Base-by-base conservation (phyloP, 495 filamentous ascomycete genomes). In the Cercophora newfieldiana region DNA sequence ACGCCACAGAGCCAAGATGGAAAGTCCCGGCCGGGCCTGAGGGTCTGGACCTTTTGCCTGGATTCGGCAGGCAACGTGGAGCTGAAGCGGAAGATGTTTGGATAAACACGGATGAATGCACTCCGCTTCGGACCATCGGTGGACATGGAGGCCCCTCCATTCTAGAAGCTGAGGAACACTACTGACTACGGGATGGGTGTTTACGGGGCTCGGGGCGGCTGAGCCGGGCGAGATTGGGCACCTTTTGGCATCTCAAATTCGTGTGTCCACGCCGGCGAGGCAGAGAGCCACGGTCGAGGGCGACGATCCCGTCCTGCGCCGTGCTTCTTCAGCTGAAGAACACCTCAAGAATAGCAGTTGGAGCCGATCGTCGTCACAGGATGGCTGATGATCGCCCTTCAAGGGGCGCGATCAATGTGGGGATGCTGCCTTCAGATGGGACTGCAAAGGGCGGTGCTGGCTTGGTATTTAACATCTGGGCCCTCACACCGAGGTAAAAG, bases 81-180 rank as follows among this genome's bases (percentile, higher is more conserved):
- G 49, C 49, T 53, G 57, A 29, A 44, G 2, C n/a, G 58, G n/a
- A 47, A 59, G 19, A 22, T 59, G 57, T 60, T 60, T 60, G 58
- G 58, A 48, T 60, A 60, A 60, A 48, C 21, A n/a, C 31, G 31
- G 58, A 33, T 28, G 55, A 58, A 58, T 58, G 55, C 55, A 26
- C 25, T 12, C 5, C 33, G 55, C 58, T 12, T 30, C 37, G n/a
- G 28, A n/a, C 8, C 58, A 18, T 14, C 29, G 28, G 29, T n/a
- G 19, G 33, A n/a, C 58, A 30, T 14, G 29, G 22, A 28, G 16
- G 48, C 28, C 7, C 19, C 31, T 12, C 26, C 7, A 12, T 60
- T 60, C 58, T 48, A 60, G 58, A 60, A 60, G 58, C 58, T 30
- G 30, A 28, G 28, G 31, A 26, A 10, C 19, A 12, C 21, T 8